Conservation (phyloP, 75 land plant species). For the Pseudotsuga menziesii region DNA sequence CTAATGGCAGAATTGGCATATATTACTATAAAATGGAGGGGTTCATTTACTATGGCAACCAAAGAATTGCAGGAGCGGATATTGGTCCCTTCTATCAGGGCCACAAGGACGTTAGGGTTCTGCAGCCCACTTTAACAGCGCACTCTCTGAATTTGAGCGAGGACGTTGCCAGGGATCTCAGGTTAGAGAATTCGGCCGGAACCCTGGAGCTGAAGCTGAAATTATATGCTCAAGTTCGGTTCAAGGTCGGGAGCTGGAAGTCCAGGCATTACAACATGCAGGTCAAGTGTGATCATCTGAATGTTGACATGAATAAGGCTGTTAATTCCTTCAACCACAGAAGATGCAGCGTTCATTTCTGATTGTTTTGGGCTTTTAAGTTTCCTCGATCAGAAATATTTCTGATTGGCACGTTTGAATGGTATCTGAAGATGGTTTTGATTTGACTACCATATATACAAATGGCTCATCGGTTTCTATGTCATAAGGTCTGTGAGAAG, state of each 20-base stretch:
- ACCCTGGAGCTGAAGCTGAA: not conserved
- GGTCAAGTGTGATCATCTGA: constrained; percentile 37
- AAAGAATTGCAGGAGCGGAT: constrained; percentile 31
- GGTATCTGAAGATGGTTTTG: too few species aligned
- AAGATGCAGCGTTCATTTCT: constrained; percentile 5
- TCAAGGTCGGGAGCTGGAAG: constrained; percentile 7
- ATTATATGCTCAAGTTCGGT: not conserved
- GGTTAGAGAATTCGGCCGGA: not conserved
- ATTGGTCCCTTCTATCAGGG: constrained; percentile 50
- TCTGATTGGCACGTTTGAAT: too few species aligned
- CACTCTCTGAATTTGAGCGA: not conserved
- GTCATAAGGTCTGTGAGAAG: too few species aligned
- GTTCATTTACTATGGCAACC: constrained; percentile 34
- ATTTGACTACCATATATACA: too few species aligned
- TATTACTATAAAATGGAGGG: constrained; percentile 48
- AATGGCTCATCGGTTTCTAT: too few species aligned
- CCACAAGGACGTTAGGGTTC: constrained; percentile 47
- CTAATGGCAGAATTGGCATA: constrained; percentile 61
- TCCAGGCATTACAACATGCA: not conserved
- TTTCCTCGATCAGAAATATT: too few species aligned
- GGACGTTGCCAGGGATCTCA: not conserved
- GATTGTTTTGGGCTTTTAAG: not conserved
- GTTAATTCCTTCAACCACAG: not conserved
- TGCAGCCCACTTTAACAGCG: constrained; percentile 1
- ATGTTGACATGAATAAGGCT: constrained; percentile 26